Base-by-base conservation (phyloP, 1,284 basidiomycete genomes). In the Irpex rosettiformis region DNA sequence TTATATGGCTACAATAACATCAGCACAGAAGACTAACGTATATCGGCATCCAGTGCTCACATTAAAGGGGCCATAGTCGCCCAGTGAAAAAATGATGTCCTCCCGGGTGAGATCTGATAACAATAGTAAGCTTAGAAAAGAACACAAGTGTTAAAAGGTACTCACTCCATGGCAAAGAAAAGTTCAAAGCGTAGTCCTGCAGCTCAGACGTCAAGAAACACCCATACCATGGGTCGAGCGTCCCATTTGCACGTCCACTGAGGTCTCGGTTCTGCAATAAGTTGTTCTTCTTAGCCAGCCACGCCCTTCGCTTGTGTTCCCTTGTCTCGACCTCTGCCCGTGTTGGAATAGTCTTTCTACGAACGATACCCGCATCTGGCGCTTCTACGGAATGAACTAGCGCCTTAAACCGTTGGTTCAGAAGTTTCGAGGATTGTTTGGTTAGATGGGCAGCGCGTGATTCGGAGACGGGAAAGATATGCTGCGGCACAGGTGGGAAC, bases 131-230 rank as follows among this genome's bases (percentile, higher is more conserved):
- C 58, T 58, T 22, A 61, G 61, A 22, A 59, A 64, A 27, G 45
- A 47, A 18, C 22, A 37, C 21, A 58, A 52, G 28, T 21, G 56
- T 33, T 16, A 49, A 28, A 33, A 13, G 11, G 47, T 58, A 73
- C 83, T 58, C 69, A 87, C 85, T 82, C 86, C 85, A 89, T 1
- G 87, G 87, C 63, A 77, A 83, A 0, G 62, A 63, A 57, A 68
- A 73, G 58, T 74, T 75, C 21, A 70, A 62, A 2, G 72, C 73
- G 64, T 73, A 74, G 56, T 74, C 72, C 8, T 67, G 62, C 42
- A 72, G 57, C 62, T 73, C 70, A 54, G 70, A 66, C 29, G 68
- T 67, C 29, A 72, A 57, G 56, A 65, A 63, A 51, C 73, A 74
- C 5, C 67, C 69, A 57, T 75, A 75, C 57, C 60, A 72, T 18